Evolutionary conservation across 352 stramenopile genomes (phyloP).

Genomic region (Pythium insidiosum): DNA sequence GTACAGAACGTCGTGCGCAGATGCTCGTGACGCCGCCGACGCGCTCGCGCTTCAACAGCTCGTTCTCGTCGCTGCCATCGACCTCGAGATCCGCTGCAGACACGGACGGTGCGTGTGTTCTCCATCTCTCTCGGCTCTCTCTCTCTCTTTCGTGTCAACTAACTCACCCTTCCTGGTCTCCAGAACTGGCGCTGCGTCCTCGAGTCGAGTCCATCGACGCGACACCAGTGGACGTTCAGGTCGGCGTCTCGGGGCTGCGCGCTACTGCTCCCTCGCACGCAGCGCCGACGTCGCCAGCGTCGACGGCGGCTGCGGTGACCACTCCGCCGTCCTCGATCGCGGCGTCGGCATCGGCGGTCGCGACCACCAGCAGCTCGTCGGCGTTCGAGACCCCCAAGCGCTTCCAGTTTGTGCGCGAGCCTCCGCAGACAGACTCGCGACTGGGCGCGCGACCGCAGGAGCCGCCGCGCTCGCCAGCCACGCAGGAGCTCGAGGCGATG

Average conservation of each 20-base stretch:
- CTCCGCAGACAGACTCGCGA: constrained; percentile 47
- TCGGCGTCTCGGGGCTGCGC: background rate
- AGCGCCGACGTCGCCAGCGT: too few relatives aligned
- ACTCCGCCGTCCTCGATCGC: constrained; percentile 8
- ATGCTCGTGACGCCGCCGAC: constrained; percentile 7
- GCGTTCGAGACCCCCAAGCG: constrained; percentile 55
- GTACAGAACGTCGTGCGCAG: too few relatives aligned
- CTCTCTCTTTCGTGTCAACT: background rate
- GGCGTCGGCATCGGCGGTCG: constrained; percentile 20
- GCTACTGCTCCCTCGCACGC: too few relatives aligned
- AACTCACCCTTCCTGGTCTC: too few relatives aligned
- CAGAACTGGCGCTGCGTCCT: constrained; percentile 14
- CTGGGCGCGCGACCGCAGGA: constrained; percentile 18
- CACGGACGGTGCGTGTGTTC: constrained; percentile 6
- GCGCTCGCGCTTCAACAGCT: constrained; percentile 13
- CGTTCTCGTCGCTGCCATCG: constrained; percentile 8
- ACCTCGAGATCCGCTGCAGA: too few relatives aligned
- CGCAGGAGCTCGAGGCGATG: constrained; percentile 62
- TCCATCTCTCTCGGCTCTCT: background rate
- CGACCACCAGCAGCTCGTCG: constrained; percentile 15
- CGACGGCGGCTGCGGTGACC: background rate
- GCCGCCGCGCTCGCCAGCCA: constrained; percentile 34
- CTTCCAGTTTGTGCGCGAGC: constrained; percentile 72
- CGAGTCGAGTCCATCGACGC: constrained; percentile 3
- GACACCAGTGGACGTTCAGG: constrained; percentile 13